A percentile compares a stretch with the other conserved stretches of the same genome.
phyloP scores from a whole-genome alignment of 345 rosid genomes.

The Trapa incisa region DNA sequence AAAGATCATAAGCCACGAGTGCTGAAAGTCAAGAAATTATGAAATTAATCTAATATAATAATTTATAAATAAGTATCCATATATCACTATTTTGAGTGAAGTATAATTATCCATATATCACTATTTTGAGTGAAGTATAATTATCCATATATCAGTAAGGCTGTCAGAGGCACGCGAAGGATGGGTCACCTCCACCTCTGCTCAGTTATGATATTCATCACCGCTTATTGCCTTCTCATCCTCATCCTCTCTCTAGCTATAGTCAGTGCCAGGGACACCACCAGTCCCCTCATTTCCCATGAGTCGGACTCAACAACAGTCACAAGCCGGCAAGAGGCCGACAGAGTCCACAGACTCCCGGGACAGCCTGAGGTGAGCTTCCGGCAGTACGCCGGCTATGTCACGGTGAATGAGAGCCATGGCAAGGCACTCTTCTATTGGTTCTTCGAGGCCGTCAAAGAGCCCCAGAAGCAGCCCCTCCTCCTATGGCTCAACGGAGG shows the following conservation, averaged over 20 bases:
- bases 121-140: no score
- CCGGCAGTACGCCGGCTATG: conserved; percentile 74
- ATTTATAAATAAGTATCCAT: no score
- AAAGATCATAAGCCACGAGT: no score
- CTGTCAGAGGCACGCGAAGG: no score
- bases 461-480: conserved; percentile 40
- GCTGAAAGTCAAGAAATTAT: no score
- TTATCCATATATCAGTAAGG: no score
- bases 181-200: no score
- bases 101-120: no score
- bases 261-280: not conserved
- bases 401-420: conserved; percentile 54
- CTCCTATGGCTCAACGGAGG: conserved; percentile 88
- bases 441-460: conserved; percentile 52
- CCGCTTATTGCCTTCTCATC: no score
- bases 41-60: no score
- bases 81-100: no score
- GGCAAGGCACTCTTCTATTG: conserved; percentile 79
- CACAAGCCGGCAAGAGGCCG: conserved; percentile 31
- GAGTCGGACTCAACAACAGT: not conserved
- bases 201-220: no score
- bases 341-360: conserved; percentile 39
- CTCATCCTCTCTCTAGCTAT: not conserved
- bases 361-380: conserved; percentile 59
- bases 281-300: conserved; percentile 11